These are phyloP conservation scores for Stentor coeruleus DNA, from an alignment of 73 alveolate genomes.

Conservation along the genomic window DNA sequence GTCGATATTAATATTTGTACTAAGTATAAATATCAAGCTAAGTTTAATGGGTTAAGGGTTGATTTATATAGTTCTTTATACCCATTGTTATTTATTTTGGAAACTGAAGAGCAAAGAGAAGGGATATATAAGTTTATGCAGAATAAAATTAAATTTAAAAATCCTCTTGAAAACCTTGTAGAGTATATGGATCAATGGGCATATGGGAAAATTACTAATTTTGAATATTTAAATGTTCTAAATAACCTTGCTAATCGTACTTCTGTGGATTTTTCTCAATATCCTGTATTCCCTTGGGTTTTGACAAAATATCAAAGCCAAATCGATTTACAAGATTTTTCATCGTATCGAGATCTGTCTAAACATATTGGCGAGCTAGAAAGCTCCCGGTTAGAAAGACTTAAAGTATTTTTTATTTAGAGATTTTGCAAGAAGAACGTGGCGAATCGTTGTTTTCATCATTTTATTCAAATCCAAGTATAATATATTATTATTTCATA, in stretches of 20 bases:
- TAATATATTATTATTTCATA: slow-evolving; percentile 65
- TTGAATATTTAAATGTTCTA: slow-evolving; percentile 69
- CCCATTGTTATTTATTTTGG: neutral
- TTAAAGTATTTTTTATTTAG: slow-evolving; percentile 31
- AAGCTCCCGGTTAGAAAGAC: slow-evolving; percentile 39
- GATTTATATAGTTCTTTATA: neutral
- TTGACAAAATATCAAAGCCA: slow-evolving; percentile 57
- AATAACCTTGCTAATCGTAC: slow-evolving; percentile 84
- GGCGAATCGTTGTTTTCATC: slow-evolving; percentile 48
- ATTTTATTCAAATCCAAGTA: slow-evolving; percentile 78
- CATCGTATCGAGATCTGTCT: slow-evolving; percentile 77
- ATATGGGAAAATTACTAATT: slow-evolving; percentile 68
- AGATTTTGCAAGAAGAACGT: slow-evolving; percentile 50
- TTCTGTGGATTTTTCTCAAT: slow-evolving; percentile 85
- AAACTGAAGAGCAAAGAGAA: slow-evolving; percentile 29
- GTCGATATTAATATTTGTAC: neutral
- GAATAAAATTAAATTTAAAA: slow-evolving; percentile 1
- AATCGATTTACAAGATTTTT: slow-evolving; percentile 36
- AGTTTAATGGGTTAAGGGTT: neutral
- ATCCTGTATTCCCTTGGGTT: slow-evolving; percentile 97
- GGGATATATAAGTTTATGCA: neutral
- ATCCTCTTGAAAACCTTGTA: slow-evolving; percentile 4
- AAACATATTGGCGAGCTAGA: slow-evolving; percentile 67
- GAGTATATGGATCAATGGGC: slow-evolving; percentile 53
- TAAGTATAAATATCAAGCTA: slow-evolving; percentile 5